Conservation (phyloP, 1,139 yeast species). For the Blastobotrys petasosporus region DNA sequence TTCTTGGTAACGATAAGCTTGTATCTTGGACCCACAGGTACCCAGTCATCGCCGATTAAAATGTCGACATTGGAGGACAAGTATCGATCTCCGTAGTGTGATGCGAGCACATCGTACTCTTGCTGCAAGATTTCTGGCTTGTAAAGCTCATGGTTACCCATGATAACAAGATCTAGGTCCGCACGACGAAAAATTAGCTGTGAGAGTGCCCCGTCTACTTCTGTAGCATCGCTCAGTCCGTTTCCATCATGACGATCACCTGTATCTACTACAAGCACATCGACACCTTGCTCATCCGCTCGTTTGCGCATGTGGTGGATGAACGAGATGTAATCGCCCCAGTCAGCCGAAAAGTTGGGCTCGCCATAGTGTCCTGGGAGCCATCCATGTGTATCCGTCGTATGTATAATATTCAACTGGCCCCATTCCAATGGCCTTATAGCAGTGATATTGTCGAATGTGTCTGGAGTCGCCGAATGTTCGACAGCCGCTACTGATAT, state of each 20-base stretch:
- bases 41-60: constrained; percentile 31
- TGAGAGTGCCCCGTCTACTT: constrained; percentile 61
- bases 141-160: constrained; percentile 93
- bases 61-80: constrained; percentile 80
- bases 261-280: constrained; percentile 70
- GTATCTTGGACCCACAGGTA: constrained; percentile 62
- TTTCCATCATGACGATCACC: constrained; percentile 97
- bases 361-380: constrained; percentile 80
- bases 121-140: constrained; percentile 56
- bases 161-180: constrained; percentile 72
- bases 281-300: constrained; percentile 47
- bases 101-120: constrained; percentile 58
- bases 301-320: constrained; percentile 42
- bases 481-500: no score
- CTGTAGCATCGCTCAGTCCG: constrained; percentile 75
- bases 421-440: constrained; percentile 42
- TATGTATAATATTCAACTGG: constrained; percentile 74
- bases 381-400: constrained; percentile 95
- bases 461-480: no score
- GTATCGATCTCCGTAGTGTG: constrained; percentile 58
- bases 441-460: no score
- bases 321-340: constrained; percentile 90
- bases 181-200: constrained; percentile 57
- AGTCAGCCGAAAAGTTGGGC: constrained; percentile 68
- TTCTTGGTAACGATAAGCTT: constrained; percentile 60